Evolutionary conservation across 139 green algal genomes (phyloP).

Genomic region (Picochlorum sp.): DNA sequence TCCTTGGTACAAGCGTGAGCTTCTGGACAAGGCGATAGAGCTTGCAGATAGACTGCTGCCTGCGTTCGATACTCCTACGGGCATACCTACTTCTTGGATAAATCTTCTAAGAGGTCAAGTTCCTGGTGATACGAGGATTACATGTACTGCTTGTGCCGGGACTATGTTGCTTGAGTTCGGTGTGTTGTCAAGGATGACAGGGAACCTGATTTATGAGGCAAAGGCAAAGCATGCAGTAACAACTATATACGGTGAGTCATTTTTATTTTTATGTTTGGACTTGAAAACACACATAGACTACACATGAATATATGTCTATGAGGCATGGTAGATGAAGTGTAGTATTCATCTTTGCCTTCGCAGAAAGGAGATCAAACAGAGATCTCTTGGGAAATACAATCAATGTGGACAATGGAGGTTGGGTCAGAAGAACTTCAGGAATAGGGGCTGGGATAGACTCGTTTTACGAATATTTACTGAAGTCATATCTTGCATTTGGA

Average conservation of each 20-base stretch:
- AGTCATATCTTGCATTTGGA: constrained; percentile 77
- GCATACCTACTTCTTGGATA: constrained; percentile 61
- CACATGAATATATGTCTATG: not conserved
- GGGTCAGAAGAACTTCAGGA: constrained; percentile 49
- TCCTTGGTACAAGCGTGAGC: constrained; percentile 32
- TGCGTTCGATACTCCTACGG: constrained; percentile 66
- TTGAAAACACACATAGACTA: not conserved
- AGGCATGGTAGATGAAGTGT: not conserved
- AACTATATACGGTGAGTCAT: constrained; percentile 21
- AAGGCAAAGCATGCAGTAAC: constrained; percentile 13
- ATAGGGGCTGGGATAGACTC: constrained; percentile 74
- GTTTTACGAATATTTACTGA: constrained; percentile 89
- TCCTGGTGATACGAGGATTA: constrained; percentile 37
- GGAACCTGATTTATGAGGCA: constrained; percentile 26
- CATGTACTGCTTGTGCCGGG: constrained; percentile 76
- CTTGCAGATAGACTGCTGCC: constrained; percentile 64
- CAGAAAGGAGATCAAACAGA: constrained; percentile 6
- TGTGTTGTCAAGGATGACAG: constrained; percentile 50
- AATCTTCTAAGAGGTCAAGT: constrained; percentile 47
- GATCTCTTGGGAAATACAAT: constrained; percentile 66
- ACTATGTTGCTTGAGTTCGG: constrained; percentile 84
- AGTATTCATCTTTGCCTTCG: not conserved
- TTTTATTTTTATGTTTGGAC: too few species aligned
- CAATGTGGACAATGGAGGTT: constrained; percentile 48
- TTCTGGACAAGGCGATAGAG: constrained; percentile 49